Conservation (phyloP, 1,284 basidiomycete species). For the Calocybe gambosa region DNA sequence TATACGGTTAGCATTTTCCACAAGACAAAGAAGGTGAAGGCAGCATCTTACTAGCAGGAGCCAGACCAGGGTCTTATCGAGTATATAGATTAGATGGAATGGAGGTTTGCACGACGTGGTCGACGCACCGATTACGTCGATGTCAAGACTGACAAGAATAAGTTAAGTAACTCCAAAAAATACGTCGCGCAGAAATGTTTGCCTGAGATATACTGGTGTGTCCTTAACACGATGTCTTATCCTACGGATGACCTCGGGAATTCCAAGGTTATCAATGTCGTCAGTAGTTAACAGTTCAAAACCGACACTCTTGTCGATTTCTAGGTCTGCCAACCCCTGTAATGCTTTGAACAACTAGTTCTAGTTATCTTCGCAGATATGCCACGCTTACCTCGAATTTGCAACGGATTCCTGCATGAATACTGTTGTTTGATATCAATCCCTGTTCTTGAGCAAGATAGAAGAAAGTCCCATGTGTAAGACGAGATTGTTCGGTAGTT, state of each 20-base stretch:
- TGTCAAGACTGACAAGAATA: conserved; percentile 50
- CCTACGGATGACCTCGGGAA: conserved; percentile 52
- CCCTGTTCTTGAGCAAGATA: conserved; percentile 68
- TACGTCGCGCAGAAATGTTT: conserved; percentile 9
- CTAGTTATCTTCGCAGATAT: not conserved
- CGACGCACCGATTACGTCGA: conserved; percentile 65
- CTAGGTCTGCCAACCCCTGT: conserved; percentile 54
- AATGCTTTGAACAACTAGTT: not conserved
- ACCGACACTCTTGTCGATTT: conserved; percentile 58
- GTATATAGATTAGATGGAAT: not conserved
- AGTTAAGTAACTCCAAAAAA: not conserved
- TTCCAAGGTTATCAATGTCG: conserved; percentile 68
- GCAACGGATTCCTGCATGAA: conserved; percentile 76
- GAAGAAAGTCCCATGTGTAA: conserved; percentile 78
- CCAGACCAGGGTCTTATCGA: conserved; percentile 62
- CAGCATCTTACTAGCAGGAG: conserved; percentile 62
- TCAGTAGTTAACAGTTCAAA: conserved; percentile 71
- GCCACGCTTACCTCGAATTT: conserved; percentile 49
- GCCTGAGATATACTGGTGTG: conserved; percentile 73
- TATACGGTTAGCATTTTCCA: conserved; percentile 19
- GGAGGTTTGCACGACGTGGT: not conserved
- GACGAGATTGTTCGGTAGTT: conserved; percentile 50
- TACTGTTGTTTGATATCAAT: conserved; percentile 62
- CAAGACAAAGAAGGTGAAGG: not conserved
- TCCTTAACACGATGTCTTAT: conserved; percentile 62